Percentiles rank a stretch among this genome's conserved stretches.
Evolutionary conservation across 2,329 filamentous ascomycete genomes (phyloP).

Genomic region (Pestalotiopsis sp.): DNA sequence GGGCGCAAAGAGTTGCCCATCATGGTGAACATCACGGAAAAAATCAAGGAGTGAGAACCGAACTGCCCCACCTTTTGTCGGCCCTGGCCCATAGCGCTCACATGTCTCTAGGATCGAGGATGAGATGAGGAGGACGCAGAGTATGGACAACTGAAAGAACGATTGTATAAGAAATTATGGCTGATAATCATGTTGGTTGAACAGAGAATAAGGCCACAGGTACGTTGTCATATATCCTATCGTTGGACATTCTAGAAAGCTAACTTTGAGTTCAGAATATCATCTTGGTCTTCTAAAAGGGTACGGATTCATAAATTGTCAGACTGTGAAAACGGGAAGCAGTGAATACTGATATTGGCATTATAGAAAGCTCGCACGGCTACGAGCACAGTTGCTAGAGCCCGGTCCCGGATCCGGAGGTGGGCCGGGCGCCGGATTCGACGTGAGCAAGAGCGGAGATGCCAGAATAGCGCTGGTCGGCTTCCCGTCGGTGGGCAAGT

Average conservation of each 20-base stretch:
- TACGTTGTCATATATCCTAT: constrained; percentile 36
- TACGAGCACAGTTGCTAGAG: constrained; percentile 92
- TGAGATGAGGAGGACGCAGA: constrained; percentile 99
- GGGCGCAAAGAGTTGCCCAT: constrained; percentile 34
- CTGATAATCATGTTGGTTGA: constrained; percentile 31
- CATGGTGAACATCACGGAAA: constrained; percentile 99
- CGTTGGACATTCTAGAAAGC: neutral
- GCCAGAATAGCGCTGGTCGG: constrained; percentile 95
- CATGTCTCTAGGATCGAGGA: constrained; percentile 83
- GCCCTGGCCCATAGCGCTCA: constrained; percentile 24
- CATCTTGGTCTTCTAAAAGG: constrained; percentile 97
- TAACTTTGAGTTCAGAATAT: constrained; percentile 68
- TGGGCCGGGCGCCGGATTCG: constrained; percentile 82
- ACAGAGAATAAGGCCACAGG: constrained; percentile 98
- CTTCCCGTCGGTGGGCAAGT: constrained; percentile 99
- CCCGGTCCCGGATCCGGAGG: constrained; percentile 79
- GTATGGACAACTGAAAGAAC: constrained; percentile 53
- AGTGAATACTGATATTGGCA: constrained; percentile 13
- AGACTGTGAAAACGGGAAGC: no score
- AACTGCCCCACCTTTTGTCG: neutral
- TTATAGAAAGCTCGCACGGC: constrained; percentile 88
- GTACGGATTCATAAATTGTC: constrained; percentile 46
- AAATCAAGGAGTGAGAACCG: constrained; percentile 90
- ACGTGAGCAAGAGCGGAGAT: constrained; percentile 95
- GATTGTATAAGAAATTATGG: constrained; percentile 2